A percentile compares a stretch with the other conserved stretches of the same genome.
Conservation (phyloP, 768 basidiomycete species). For the Coprinopsis cinerea region DNA sequence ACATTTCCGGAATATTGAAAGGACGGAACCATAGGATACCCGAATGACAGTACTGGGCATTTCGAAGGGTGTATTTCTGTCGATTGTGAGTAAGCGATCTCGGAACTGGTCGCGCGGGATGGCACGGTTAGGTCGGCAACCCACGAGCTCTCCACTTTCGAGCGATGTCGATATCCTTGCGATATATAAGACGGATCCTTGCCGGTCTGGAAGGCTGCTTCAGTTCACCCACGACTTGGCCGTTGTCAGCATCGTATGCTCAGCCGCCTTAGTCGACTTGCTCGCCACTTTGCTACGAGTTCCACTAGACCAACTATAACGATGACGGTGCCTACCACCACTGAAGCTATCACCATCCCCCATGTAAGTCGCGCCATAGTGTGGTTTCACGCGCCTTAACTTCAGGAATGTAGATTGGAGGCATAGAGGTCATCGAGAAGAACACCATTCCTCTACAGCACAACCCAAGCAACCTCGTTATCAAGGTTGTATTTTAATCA, state of each 20-base stretch:
- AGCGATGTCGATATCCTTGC: conserved; percentile 5
- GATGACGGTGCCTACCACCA: conserved; percentile 54
- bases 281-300: background rate
- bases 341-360: conserved; percentile 68
- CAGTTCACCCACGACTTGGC: background rate
- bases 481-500: conserved; percentile 27
- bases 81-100: background rate
- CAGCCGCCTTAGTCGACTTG: conserved; percentile 1
- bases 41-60: too few species aligned
- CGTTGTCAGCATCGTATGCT: background rate
- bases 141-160: conserved; percentile 8
- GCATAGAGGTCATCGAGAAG: conserved; percentile 70
- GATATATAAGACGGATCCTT: background rate
- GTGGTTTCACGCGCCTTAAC: background rate
- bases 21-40: too few species aligned
- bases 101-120: background rate
- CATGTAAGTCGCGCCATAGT: conserved; percentile 34
- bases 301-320: background rate
- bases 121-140: too few species aligned
- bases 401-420: conserved; percentile 45
- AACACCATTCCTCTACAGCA: conserved; percentile 57
- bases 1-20: too few species aligned
- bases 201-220: background rate
- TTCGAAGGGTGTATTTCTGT: background rate
- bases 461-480: conserved; percentile 52